phyloP scores from a whole-genome alignment of 83 land plant species.

The Diphasiastrum complanatum region DNA sequence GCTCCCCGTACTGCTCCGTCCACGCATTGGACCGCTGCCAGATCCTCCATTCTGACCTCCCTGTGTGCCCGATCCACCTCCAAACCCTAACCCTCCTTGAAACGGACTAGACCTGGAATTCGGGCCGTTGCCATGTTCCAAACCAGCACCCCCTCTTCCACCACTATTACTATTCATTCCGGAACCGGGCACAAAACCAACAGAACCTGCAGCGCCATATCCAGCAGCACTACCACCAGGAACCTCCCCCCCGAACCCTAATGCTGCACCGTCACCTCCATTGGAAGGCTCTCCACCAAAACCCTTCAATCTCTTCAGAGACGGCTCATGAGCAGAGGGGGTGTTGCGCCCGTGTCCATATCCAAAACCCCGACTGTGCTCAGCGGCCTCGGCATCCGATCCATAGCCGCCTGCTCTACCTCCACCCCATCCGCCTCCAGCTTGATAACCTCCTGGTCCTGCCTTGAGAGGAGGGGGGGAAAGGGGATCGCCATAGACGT shows the following conservation, averaged over 20 bases:
- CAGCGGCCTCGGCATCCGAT: too few species aligned
- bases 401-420: too few species aligned
- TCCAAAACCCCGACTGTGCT: too few species aligned
- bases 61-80: not conserved
- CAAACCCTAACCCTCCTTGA: not conserved
- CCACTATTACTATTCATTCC: too few species aligned
- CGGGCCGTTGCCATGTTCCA: too few species aligned
- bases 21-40: not conserved
- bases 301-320: not conserved
- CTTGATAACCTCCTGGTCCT: too few species aligned
- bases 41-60: constrained; percentile 9
- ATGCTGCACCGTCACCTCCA: not conserved
- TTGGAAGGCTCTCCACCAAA: not conserved
- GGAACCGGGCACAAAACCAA: too few species aligned
- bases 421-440: too few species aligned
- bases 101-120: constrained; percentile 2
- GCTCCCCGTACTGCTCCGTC: constrained; percentile 8
- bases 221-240: not conserved
- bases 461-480: too few species aligned
- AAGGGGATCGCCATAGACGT: not conserved
- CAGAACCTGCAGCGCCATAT: not conserved
- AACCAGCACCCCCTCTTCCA: too few species aligned
- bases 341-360: not conserved
- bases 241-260: not conserved
- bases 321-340: not conserved